A percentile compares a stretch with the other conserved stretches of the same genome.
Evolutionary conservation across 208 protist genomes (phyloP).

Genomic region (Wallacemonas sp.): DNA sequence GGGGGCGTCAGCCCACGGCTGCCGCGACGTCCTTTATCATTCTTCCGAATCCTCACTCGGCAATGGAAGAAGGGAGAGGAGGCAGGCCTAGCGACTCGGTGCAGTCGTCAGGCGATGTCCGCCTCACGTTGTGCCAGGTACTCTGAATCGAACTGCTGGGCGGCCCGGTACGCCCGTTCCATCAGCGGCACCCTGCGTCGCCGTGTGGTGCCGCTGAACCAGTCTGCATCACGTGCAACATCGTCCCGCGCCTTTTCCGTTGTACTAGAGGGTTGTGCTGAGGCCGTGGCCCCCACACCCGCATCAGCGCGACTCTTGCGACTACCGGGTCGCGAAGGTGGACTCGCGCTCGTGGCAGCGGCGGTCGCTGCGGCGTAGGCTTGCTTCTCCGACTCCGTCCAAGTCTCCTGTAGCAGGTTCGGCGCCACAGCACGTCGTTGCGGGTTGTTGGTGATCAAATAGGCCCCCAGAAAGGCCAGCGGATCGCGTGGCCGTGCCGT

Average conservation of each 20-base stretch:
- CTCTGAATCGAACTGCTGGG: conserved; percentile 7
- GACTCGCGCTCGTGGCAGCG: not conserved
- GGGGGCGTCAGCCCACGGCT: too few relatives aligned
- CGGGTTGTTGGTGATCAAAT: conserved; percentile 83
- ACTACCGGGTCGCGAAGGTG: not conserved
- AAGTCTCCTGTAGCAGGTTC: conserved; percentile 1
- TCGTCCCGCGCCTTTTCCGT: not conserved
- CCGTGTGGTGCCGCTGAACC: conserved; percentile 1
- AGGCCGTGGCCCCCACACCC: too few relatives aligned
- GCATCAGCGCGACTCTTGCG: conserved; percentile 1
- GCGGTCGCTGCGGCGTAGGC: not conserved
- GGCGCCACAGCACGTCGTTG: conserved; percentile 28
- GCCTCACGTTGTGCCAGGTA: not conserved
- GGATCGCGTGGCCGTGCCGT: conserved; percentile 63
- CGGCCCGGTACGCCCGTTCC: conserved; percentile 28
- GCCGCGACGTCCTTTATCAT: too few relatives aligned
- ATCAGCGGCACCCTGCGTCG: conserved; percentile 31
- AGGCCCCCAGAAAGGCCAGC: conserved; percentile 81
- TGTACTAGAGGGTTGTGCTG: too few relatives aligned
- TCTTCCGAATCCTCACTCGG: too few relatives aligned
- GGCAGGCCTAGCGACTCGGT: too few relatives aligned
- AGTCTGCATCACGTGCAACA: not conserved
- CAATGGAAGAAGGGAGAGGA: too few relatives aligned
- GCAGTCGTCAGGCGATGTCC: not conserved
- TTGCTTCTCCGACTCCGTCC: conserved; percentile 17